Evolutionary conservation across 2,329 filamentous ascomycete species (phyloP), one percentile per base, ranked within the genome.

Genomic region (Arthrobotrys entomopaga): DNA sequence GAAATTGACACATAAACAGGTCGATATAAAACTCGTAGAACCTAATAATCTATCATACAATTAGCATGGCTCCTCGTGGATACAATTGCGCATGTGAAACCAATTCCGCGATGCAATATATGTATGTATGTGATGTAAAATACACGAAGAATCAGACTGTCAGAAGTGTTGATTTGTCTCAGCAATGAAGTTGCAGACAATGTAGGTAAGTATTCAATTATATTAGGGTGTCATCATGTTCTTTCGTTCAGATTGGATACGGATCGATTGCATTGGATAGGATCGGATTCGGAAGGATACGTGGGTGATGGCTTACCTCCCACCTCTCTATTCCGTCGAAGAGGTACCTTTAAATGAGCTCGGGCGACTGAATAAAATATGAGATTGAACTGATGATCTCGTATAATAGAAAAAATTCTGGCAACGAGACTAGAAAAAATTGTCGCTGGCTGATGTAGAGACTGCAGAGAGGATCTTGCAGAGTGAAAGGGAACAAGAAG

Each of bases 171-270:
- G 40, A 22, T 26, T 54, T 73, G 54, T 73, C 22, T 73, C 69
- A 73, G 61, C 69, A 73, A 73, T 73, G 61, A 58, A 57, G 57
- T 73, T 73, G 42, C 69, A 73, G 69, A 73, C 69, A 73, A 73
- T 73, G 69, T 73, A 73, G 69, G 69, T 73, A 73, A 73, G 69
- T 73, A 73, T 73, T 73, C 69, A 73, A 73, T 34, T 73, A 52
- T 73, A 34, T 4, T 24, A 57, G 40, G 56, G 40, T 73, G 61
- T 73, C 69, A 73, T 73, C 69, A 73, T 73, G 50, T 73, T 73
- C 69, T 73, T 61, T 15, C 16, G 46, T 16, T 50, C 11, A 58
- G 34, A 22, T 46, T 46, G 40, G 40, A 3, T 16, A n/a, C n/a
- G n/a, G n/a, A n/a, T n/a, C n/a, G n/a, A n/a, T n/a, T n/a, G n/a